Base-by-base conservation (phyloP, 2,329 filamentous ascomycete species). In the Penicillium sp. region DNA sequence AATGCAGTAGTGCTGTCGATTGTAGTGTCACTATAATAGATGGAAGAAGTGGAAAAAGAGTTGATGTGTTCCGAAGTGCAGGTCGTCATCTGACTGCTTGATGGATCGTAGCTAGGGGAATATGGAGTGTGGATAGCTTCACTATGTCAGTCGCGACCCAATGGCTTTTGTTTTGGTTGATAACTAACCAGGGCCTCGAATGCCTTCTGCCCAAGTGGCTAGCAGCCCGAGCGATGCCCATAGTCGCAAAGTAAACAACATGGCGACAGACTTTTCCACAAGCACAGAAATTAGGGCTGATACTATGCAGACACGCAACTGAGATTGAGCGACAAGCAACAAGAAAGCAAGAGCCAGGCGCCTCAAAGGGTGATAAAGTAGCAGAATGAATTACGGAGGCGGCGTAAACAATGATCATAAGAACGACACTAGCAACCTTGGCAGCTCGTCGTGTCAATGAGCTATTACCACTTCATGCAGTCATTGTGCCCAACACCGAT, bases 91-190 rank as follows among this genome's bases (percentile, higher is more conserved):
- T 29, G 29, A 9, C 45, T 46, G 19, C 11, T 23, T 19, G 39
- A 25, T 37, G 57, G 4, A 50, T 37, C 19, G 19, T 59, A 27
- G 35, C 21, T 29, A 10, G 25, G 54, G 46, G 50, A 59, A 19
- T 55, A 44, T 23, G 53, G 49, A 31, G 19, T 56, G 43, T 29
- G 52, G 49, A 49, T 47, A 53, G 25, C 57, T 59, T 49, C 48
- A 35, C 29, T n/a, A 6, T 49, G 26, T 59, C 13, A 59, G 53
- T 21, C 7, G 21, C 19, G 19, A 42, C 39, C 19, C 19, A 42
- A 42, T 23, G 19, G 19, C 44, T 29, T 26, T 47, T 9, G 4
- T 47, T 29, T 29, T 27, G 16, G 21, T 42, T 21, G 19, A 42
- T 42, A 42, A 42, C 39, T 42, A 23, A 42, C 39, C 39, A 42